These are phyloP conservation scores for Celoporthe dispersa DNA, from an alignment of 2,329 filamentous ascomycete species.

Conservation along the genomic window DNA sequence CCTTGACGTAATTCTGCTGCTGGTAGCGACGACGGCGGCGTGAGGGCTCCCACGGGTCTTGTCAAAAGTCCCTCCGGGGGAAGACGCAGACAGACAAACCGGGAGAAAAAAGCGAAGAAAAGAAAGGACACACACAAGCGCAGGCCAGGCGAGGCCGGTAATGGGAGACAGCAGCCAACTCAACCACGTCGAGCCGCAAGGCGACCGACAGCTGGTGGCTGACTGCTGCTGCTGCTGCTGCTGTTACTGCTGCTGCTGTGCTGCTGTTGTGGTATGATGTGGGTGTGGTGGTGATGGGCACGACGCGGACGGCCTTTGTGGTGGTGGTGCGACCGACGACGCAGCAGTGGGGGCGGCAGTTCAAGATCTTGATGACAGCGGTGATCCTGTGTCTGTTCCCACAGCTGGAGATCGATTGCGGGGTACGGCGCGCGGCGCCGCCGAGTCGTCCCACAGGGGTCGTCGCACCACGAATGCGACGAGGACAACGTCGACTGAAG, in stretches of 20 bases:
- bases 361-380: constrained; percentile 12
- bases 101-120: no score
- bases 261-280: background rate
- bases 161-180: constrained; percentile 16
- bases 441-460: constrained; percentile 28
- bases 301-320: constrained; percentile 5
- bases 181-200: constrained; percentile 29
- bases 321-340: constrained; percentile 23
- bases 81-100: background rate
- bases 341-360: constrained; percentile 1
- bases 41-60: constrained; percentile 19
- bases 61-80: constrained; percentile 26
- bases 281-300: constrained; percentile 4
- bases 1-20: constrained; percentile 8
- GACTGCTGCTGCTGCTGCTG: constrained; percentile 20
- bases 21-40: background rate
- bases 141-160: background rate
- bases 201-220: constrained; percentile 27
- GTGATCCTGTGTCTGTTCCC: constrained; percentile 13
- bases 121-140: background rate
- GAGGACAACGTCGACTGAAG: constrained; percentile 28
- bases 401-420: constrained; percentile 23
- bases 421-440: constrained; percentile 28
- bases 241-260: background rate
- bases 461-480: constrained; percentile 28